Evolutionary conservation across 2,329 filamentous ascomycete species (phyloP).

Genomic region (Aspergillus tamarii): DNA sequence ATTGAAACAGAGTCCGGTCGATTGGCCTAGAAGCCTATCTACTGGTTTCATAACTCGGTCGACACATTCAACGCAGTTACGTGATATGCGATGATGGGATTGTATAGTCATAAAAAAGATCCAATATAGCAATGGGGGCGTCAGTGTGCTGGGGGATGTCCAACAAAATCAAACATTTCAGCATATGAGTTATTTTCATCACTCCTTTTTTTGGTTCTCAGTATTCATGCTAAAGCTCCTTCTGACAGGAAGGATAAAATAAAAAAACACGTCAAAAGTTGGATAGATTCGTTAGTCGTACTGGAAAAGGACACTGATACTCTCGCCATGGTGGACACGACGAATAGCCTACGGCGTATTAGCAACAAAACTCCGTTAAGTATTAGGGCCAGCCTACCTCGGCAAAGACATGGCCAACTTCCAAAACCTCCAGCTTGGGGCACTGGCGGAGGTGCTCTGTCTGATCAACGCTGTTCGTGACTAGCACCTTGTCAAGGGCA

Average conservation of each 20-base stretch:
- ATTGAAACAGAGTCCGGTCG: neutral
- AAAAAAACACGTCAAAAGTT: constrained; percentile 9
- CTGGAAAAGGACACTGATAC: constrained; percentile 92
- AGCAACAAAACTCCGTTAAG: constrained; percentile 27
- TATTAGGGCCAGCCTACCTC: constrained; percentile 60
- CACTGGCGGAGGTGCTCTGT: constrained; percentile 75
- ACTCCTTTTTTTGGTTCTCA: constrained; percentile 27
- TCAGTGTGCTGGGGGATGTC: constrained; percentile 17
- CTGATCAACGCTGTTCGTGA: constrained; percentile 95
- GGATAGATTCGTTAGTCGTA: constrained; percentile 62
- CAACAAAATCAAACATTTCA: constrained; percentile 14
- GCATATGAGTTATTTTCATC: constrained; percentile 21
- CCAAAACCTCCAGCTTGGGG: constrained; percentile 87
- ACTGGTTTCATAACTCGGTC: constrained; percentile 2
- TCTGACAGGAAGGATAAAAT: constrained; percentile 11
- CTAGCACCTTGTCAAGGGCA: constrained; percentile 87
- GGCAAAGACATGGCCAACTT: constrained; percentile 85
- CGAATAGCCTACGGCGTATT: constrained; percentile 70
- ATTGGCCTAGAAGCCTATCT: constrained; percentile 7
- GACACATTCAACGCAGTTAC: constrained; percentile 24
- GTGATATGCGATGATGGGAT: constrained; percentile 22
- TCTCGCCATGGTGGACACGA: constrained; percentile 95
- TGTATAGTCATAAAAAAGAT: constrained; percentile 5
- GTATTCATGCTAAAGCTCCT: constrained; percentile 16
- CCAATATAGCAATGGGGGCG: constrained; percentile 3